A percentile compares a stretch with the other conserved stretches of the same genome.
Evolutionary conservation across 1,139 yeast species (phyloP).

Genomic region (Yarrowia galli): DNA sequence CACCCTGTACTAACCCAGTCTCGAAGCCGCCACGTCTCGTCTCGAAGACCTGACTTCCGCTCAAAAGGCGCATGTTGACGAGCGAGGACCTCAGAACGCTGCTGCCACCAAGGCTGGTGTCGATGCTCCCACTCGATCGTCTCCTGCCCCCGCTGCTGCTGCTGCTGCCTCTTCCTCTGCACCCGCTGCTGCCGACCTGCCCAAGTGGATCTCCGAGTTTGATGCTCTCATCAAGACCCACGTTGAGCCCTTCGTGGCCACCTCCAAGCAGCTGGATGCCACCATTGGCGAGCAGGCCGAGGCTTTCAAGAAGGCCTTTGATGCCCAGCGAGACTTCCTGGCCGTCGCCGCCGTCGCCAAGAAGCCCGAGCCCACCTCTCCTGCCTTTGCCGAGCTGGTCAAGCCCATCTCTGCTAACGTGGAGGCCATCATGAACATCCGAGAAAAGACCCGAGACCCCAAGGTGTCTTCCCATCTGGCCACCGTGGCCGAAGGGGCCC

Average conservation of each 20-base stretch:
- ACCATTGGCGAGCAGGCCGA: constrained; percentile 66
- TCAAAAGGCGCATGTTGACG: constrained; percentile 61
- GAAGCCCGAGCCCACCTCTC: constrained; percentile 67
- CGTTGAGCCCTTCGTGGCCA: constrained; percentile 66
- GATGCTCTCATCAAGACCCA: constrained; percentile 60
- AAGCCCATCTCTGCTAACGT: constrained; percentile 72
- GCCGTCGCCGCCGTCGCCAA: constrained; percentile 64
- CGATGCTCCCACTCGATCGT: constrained; percentile 38
- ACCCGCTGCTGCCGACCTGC: constrained; percentile 42
- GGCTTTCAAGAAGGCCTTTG: constrained; percentile 65
- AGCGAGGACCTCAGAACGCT: constrained; percentile 39
- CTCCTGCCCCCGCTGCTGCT: constrained; percentile 43
- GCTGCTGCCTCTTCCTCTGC: constrained; percentile 39
- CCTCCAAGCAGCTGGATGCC: constrained; percentile 68
- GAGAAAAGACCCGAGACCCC: constrained; percentile 77
- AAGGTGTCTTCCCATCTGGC: constrained; percentile 73
- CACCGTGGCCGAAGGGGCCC: constrained; percentile 86
- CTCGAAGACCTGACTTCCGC: constrained; percentile 86
- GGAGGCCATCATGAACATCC: constrained; percentile 63
- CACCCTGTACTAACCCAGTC: constrained; percentile 50
- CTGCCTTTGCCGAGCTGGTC: constrained; percentile 64
- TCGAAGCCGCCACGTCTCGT: constrained; percentile 93
- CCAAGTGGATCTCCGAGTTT: constrained; percentile 55
- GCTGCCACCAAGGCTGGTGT: constrained; percentile 42
- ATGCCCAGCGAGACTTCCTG: constrained; percentile 65